Conservation (phyloP, 2,329 filamentous ascomycete species). For the Alternaria longipes region DNA sequence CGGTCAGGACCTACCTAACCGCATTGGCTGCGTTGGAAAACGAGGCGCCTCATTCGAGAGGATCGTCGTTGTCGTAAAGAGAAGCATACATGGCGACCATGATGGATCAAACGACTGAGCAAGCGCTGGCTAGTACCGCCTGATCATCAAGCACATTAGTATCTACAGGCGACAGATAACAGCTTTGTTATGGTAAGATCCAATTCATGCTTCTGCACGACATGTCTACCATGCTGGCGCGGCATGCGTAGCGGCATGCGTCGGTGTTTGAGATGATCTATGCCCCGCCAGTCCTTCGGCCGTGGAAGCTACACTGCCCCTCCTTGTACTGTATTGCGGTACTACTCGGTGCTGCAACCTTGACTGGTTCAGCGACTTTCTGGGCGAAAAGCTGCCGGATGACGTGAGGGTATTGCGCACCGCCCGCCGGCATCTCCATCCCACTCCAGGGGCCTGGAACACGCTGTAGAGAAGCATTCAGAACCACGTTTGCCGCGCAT, state of each 20-base stretch:
- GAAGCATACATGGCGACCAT: not conserved
- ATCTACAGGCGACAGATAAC: not conserved
- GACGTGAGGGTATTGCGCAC: slow-evolving; percentile 33
- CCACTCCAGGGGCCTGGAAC: slow-evolving; percentile 25
- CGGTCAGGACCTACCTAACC: slow-evolving; percentile 15
- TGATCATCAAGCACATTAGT: not conserved
- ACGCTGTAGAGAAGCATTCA: slow-evolving; percentile 77
- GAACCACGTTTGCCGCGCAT: slow-evolving; percentile 61
- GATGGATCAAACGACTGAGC: not conserved
- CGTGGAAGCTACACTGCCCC: slow-evolving; percentile 28
- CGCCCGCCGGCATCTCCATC: slow-evolving; percentile 24
- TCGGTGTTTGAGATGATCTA: slow-evolving; percentile 19
- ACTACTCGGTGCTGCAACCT: slow-evolving; percentile 23
- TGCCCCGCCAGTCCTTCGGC: slow-evolving; percentile 29
- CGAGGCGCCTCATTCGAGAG: slow-evolving; percentile 10
- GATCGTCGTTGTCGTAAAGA: slow-evolving; percentile 8
- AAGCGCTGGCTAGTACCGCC: not conserved
- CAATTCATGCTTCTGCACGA: slow-evolving; percentile 9
- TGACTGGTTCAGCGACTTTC: slow-evolving; percentile 23
- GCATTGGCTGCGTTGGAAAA: slow-evolving; percentile 5
- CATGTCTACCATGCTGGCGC: slow-evolving; percentile 5
- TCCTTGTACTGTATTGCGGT: slow-evolving; percentile 25
- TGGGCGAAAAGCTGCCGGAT: slow-evolving; percentile 31
- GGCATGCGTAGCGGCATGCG: slow-evolving; percentile 21
- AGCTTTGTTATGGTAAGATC: no score